Percentiles rank a stretch among this genome's conserved stretches.
Conservation (phyloP, 2,329 filamentous ascomycete species). For the Aspergillus brasiliensis region DNA sequence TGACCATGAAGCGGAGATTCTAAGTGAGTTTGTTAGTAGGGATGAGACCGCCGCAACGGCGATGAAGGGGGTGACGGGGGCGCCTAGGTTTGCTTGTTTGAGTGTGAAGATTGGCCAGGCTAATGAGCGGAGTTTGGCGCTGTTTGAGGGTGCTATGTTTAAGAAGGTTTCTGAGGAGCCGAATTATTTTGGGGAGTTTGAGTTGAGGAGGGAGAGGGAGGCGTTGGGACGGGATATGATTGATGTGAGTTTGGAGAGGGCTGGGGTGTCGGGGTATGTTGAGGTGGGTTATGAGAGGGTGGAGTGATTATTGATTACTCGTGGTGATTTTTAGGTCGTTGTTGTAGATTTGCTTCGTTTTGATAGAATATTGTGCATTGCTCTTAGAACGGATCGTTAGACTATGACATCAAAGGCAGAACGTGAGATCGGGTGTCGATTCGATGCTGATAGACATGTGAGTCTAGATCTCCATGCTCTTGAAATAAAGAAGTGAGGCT, state of each 20-base stretch:
- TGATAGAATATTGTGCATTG: neutral
- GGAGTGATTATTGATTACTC: neutral
- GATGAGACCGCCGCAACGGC: slow-evolving; percentile 16
- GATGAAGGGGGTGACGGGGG: slow-evolving; percentile 4
- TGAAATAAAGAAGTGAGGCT: neutral
- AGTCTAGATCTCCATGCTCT: too few species aligned
- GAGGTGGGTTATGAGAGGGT: slow-evolving; percentile 40
- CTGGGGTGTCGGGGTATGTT: slow-evolving; percentile 39
- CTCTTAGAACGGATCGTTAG: too few species aligned
- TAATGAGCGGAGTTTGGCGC: slow-evolving; percentile 58
- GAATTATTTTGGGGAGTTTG: slow-evolving; percentile 71
- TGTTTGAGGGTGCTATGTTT: slow-evolving; percentile 66
- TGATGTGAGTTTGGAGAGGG: slow-evolving; percentile 30
- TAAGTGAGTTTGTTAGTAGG: slow-evolving; percentile 55
- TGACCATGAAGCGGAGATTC: slow-evolving; percentile 55
- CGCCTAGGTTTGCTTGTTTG: slow-evolving; percentile 45
- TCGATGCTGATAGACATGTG: too few species aligned
- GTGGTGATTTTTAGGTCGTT: neutral
- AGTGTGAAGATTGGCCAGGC: slow-evolving; percentile 63
- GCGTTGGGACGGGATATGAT: slow-evolving; percentile 32
- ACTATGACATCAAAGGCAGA: neutral
- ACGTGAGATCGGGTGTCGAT: neutral
- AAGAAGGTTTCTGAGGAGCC: slow-evolving; percentile 49
- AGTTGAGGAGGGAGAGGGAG: slow-evolving; percentile 51
- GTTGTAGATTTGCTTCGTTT: neutral